Conservation (phyloP, 1,139 yeast species). For the Nematodospora anomalae region DNA sequence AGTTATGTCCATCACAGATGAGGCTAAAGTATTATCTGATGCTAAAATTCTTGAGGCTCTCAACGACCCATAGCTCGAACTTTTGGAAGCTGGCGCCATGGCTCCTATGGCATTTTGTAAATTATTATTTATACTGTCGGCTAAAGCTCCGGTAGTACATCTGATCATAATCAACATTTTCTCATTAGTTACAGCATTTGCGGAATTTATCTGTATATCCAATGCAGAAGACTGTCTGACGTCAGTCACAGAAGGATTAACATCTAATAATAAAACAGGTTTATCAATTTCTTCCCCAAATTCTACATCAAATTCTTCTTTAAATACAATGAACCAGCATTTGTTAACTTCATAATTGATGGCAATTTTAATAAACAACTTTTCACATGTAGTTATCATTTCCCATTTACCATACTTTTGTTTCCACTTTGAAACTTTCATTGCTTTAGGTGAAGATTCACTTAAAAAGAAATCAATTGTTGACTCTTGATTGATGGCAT, state of each 20-base stretch:
- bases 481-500: slow-evolving; percentile 39
- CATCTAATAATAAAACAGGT: slow-evolving; percentile 38
- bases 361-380: slow-evolving; percentile 38
- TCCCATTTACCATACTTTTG: slow-evolving; percentile 48
- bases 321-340: slow-evolving; percentile 44
- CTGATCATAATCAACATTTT: slow-evolving; percentile 35
- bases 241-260: slow-evolving; percentile 24
- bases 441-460: slow-evolving; percentile 33
- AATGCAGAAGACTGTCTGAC: slow-evolving; percentile 40
- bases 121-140: slow-evolving; percentile 26
- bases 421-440: slow-evolving; percentile 48
- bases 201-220: slow-evolving; percentile 39
- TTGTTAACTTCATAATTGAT: slow-evolving; percentile 34
- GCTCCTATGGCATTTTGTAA: slow-evolving; percentile 32
- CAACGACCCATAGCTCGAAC: slow-evolving; percentile 21
- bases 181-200: slow-evolving; percentile 33
- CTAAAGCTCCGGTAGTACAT: slow-evolving; percentile 30
- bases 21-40: slow-evolving; percentile 36
- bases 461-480: slow-evolving; percentile 42
- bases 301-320: slow-evolving; percentile 38
- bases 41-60: slow-evolving; percentile 20
- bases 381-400: slow-evolving; percentile 40
- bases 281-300: slow-evolving; percentile 34
- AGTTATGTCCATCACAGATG: slow-evolving; percentile 35
- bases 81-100: slow-evolving; percentile 18